Evolutionary conservation across 306 rosid genomes (phyloP), one percentile per base, ranked within the genome.

Genomic region (Potentilla sterilis): DNA sequence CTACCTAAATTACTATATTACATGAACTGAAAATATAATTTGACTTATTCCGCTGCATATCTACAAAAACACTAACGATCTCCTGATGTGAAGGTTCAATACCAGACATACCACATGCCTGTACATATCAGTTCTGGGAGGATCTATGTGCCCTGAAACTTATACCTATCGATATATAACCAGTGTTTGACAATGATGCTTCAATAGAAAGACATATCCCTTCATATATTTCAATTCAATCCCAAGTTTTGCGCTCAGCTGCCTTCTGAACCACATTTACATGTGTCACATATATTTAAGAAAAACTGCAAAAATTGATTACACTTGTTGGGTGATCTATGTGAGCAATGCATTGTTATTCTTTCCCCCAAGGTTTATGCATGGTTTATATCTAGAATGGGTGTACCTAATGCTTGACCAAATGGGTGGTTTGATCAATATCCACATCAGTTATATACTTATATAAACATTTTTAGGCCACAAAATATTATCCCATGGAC

Each of bases 401-500:
- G 62, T 69, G 77, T 73, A 75, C 78, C 68, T 38, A 37, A 24
- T 46, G 24, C 78, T 78, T 70, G 66, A 75, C 78, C 75, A 79
- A 74, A 44, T 38, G 78, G 40, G 24, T 75, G 77, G 32, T 47
- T 51, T 64, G 67, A 10, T 46, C 48, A 73, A 63, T 42, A 78
- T 75, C 77, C 48, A 64, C 59, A 62, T 78, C 44, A 34, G 51
- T 71, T 15, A 44, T 7, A 68, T 37, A 34, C 51, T 71, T 15
- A 44, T 7, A 68, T 37, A 13, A 10, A 44, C 2, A 44, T 44
- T 44, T 44, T 22, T 81, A 42, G 28, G 28, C 28, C 24, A 18
- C 34, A 58, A 32, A 9, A 44, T 57, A 67, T 68, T 21, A 61
- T 67, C 18, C 6, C 43, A 46, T 19, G 16, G 22, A 78, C 79